These are phyloP conservation scores for Musa schizocarpa DNA, from an alignment of 176 grass and related monocot genomes.

Conservation along the genomic window DNA sequence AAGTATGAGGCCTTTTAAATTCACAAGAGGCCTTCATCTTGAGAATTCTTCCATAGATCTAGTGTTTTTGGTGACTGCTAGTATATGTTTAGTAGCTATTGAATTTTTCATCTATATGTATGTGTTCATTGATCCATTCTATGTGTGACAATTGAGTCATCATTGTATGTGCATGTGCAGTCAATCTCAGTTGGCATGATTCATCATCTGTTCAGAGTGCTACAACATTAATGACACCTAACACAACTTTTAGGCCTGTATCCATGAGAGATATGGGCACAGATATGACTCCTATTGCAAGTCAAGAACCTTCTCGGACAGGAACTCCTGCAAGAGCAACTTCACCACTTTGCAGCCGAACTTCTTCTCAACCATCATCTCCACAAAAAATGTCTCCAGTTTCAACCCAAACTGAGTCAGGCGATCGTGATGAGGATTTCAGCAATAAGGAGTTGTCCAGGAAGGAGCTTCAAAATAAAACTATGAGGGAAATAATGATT, in stretches of 20 bases:
- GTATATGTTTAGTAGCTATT: neutral
- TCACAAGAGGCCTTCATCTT: neutral
- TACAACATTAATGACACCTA: conserved; percentile 53
- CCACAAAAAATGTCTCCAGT: conserved; percentile 35
- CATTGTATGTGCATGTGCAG: conserved; percentile 34
- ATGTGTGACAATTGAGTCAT: neutral
- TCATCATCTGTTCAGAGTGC: conserved; percentile 46
- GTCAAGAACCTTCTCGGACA: conserved; percentile 86
- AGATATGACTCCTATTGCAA: conserved; percentile 98
- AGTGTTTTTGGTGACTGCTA: neutral
- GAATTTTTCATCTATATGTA: neutral
- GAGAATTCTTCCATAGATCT: neutral
- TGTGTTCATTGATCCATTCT: neutral
- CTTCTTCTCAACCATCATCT: conserved; percentile 57
- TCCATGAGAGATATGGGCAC: conserved; percentile 98
- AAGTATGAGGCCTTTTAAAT: too few species aligned
- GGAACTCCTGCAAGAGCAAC: conserved; percentile 73
- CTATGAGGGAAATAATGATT: conserved; percentile 89
- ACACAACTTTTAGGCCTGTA: conserved; percentile 65
- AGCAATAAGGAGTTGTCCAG: conserved; percentile 48
- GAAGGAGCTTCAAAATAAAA: conserved; percentile 67
- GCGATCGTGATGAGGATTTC: conserved; percentile 32
- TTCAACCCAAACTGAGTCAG: conserved; percentile 20
- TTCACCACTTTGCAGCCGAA: conserved; percentile 40
- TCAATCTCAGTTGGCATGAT: conserved; percentile 54